Base-by-base conservation (phyloP, 139 green algal species). In the Tetradesmus obliquus region DNA sequence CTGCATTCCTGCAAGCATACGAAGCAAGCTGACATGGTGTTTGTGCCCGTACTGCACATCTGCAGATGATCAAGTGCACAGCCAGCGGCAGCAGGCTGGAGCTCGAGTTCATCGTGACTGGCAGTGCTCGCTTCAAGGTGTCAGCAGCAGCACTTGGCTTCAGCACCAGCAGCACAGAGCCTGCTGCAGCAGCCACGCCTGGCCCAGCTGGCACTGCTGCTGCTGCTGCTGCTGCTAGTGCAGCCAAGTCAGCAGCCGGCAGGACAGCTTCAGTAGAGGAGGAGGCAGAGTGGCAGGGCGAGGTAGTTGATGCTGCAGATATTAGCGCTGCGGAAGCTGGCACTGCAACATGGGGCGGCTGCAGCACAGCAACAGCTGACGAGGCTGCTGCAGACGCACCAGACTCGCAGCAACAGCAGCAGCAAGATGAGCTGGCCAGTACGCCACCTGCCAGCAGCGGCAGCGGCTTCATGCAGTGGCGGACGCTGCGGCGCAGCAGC, bases 71-170 rank as follows among this genome's bases (percentile, higher is more conserved):
- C 22, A 83, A 69, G 53, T 90, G 86, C 71, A 15, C 57, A 8
- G 86, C 58, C 20, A 24, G 19, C 19, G 71, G 86, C 69, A 69
- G 58, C 9, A 20, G 53, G 45, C 71, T 90, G 5, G 86, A 90
- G 9, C 86, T 90, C 2, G 86, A 90, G 71, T 90, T 90, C 53
- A 90, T 90, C 3, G 54, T 83, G 2, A 90, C 71, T 55, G 86
- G 86, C 86, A 55, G 71, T 24, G 86, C 86, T 10, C 53, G 71
- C 13, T 90, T 90, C 51, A 90, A 83, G 55, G 86, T 90, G 5
- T 90, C 86, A 55, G 86, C 86, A 84, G 86, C 69, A 90, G 86
- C 86, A 74, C 76, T 90, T 45, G 86, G 86, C 17, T 84, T 90
- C 86, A 90, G 86, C 85, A 85, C 80, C 17, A 24, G 45, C 80